These are phyloP conservation scores for Allantophomopsis lycopodina DNA, from an alignment of 2,329 filamentous ascomycete species.

Conservation along the genomic window DNA sequence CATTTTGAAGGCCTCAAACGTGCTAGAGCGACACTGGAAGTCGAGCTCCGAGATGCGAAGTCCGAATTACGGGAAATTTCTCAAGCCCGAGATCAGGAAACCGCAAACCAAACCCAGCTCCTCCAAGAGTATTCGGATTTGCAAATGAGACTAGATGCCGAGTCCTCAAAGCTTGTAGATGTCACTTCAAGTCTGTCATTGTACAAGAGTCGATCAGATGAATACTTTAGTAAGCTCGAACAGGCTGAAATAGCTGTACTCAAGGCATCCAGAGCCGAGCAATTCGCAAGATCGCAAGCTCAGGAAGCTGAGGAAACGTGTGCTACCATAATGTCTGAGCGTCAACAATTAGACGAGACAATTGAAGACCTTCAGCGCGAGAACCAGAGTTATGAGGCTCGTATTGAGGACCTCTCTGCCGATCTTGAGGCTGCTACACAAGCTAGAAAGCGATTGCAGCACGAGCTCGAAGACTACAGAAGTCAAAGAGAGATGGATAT, in stretches of 20 bases:
- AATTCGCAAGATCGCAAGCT: constrained; percentile 83
- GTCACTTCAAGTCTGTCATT: constrained; percentile 71
- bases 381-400: constrained; percentile 81
- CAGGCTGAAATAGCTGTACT: constrained; percentile 93
- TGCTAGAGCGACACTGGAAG: constrained; percentile 64
- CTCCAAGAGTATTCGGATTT: constrained; percentile 87
- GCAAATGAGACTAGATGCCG: constrained; percentile 83
- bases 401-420: constrained; percentile 79
- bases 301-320: constrained; percentile 86
- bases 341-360: constrained; percentile 74
- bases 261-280: constrained; percentile 81
- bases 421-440: constrained; percentile 78
- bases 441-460: constrained; percentile 86
- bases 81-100: constrained; percentile 70
- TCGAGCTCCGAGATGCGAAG: constrained; percentile 72
- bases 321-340: constrained; percentile 79
- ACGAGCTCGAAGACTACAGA: constrained; percentile 94
- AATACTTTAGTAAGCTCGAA: constrained; percentile 95
- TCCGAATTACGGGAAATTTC: constrained; percentile 76
- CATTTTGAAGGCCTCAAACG: constrained; percentile 81
- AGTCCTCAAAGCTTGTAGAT: constrained; percentile 74
- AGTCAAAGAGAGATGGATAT: constrained; percentile 91
- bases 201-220: constrained; percentile 86
- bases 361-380: constrained; percentile 86
- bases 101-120: constrained; percentile 74